These are phyloP conservation scores for Dipteronia dyeriana DNA, from an alignment of 345 rosid species.

Conservation along the genomic window DNA sequence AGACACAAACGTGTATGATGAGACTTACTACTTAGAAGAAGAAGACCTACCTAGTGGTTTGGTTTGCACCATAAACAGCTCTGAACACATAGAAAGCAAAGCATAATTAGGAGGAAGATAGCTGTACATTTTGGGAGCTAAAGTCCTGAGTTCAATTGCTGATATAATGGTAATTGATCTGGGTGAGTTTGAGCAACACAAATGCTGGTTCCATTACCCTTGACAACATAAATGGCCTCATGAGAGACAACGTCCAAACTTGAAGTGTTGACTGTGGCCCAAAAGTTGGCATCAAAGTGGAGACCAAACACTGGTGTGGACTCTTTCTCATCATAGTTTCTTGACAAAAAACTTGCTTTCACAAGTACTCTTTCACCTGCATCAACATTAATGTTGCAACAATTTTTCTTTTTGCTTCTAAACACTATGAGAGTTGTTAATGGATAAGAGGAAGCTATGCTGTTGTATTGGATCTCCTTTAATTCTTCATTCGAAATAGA, in stretches of 20 bases:
- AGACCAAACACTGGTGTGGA: slow-evolving; percentile 34
- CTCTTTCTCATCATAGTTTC: slow-evolving; percentile 26
- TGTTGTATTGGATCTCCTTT: not conserved
- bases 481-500: not conserved
- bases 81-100: slow-evolving; percentile 5
- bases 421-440: slow-evolving; percentile 31
- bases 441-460: not conserved
- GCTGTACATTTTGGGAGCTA: slow-evolving; percentile 24
- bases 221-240: slow-evolving; percentile 23
- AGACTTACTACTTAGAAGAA: too few relatives aligned
- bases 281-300: slow-evolving; percentile 27
- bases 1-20: too few relatives aligned
- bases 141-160: slow-evolving; percentile 26
- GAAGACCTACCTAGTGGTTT: not conserved
- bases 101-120: slow-evolving; percentile 5
- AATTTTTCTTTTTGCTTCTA: slow-evolving; percentile 30
- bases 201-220: slow-evolving; percentile 13
- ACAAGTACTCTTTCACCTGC: slow-evolving; percentile 16
- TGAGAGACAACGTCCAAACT: not conserved
- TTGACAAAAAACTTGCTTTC: slow-evolving; percentile 23
- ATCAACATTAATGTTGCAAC: slow-evolving; percentile 7
- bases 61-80: slow-evolving; percentile 11
- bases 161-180: slow-evolving; percentile 33
- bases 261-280: slow-evolving; percentile 25
- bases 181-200: slow-evolving; percentile 34